Evolutionary conservation across 2,329 filamentous ascomycete species (phyloP).

Genomic region (Fusarium nisikadoi): DNA sequence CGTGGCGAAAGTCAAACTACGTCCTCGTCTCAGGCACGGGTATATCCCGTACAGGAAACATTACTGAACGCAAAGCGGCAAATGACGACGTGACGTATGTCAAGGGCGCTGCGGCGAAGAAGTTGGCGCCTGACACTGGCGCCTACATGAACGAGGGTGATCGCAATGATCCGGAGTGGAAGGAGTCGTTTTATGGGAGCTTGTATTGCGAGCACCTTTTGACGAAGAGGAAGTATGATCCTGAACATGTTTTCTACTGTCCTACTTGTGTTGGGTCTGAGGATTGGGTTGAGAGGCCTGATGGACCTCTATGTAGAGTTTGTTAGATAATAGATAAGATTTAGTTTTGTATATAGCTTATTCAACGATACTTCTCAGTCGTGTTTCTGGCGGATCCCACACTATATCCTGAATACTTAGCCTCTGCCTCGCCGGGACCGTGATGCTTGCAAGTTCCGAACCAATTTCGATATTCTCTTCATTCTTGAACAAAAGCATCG

Average conservation of each 20-base stretch:
- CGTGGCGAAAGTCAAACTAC: constrained; percentile 25
- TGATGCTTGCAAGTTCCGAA: not conserved
- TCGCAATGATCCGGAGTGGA: constrained; percentile 27
- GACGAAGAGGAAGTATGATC: constrained; percentile 29
- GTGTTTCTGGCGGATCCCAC: constrained; percentile 12
- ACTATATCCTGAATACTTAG: constrained; percentile 1
- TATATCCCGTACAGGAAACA: not conserved
- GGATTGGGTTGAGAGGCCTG: constrained; percentile 6
- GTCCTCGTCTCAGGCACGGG: constrained; percentile 1
- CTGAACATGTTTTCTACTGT: constrained; percentile 25
- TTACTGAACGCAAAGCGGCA: constrained; percentile 4
- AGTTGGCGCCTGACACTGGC: constrained; percentile 19
- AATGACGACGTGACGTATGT: constrained; percentile 12
- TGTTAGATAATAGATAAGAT: not conserved
- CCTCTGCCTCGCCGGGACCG: not conserved
- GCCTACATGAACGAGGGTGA: constrained; percentile 31
- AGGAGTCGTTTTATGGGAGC: constrained; percentile 7
- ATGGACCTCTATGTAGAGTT: constrained; percentile 19
- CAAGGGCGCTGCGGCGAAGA: constrained; percentile 26
- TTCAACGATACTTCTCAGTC: too few species aligned
- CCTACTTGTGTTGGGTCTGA: constrained; percentile 33
- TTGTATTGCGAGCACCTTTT: constrained; percentile 6
- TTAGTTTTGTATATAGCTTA: too few species aligned
- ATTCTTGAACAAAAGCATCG: constrained; percentile 9
- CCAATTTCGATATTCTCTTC: not conserved